Base-by-base conservation (phyloP, 768 basidiomycete species). In the Clathrus columnatus region DNA sequence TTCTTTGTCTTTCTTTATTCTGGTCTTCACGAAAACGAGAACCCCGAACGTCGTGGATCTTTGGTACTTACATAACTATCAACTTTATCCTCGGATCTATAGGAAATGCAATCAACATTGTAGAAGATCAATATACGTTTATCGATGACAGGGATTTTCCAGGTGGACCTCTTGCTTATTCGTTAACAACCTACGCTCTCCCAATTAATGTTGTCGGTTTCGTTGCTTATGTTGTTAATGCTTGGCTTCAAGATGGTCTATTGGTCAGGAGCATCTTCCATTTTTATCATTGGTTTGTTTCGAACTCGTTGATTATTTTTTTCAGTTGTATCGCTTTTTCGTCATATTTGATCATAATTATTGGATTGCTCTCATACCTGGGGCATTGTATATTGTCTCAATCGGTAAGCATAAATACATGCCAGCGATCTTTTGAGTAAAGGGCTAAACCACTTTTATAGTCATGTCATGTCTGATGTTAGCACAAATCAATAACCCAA, bases 201-300 rank as follows among this genome's bases (percentile, higher is more conserved):
- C 16, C 65, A 63, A 64, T 68, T 62, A 57, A 61, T 64, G 61
- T 66, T 17, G 51, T 71, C 11, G 50, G 57, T 1, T 67, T 62
- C 17, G 61, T 65, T 2, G 58, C 64, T 18, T 70, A 62, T 41
- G 58, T 70, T 17, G 57, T 70, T 26, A 59, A 60, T 7, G 66
- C 68, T 23, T 58, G 67, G 32, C 57, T 56, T 28, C 54, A 55
- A 18, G 58, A 59, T 36, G 58, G 57, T 26, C 24, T 57, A 30
- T 20, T 59, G 24, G 58, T 59, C n/a, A 16, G 24, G 47, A 48
- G 4, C 10, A 18, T 1, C n/a, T 29, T 50, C 42, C 7, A 3
- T 23, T 5, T 20, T n/a, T n/a, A n/a, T n/a, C n/a, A n/a, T n/a
- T n/a, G 20, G 7, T 14, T 41, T n/a, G 21, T 11, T 26, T 2